Evolutionary conservation across 805 yeast genomes (phyloP), one percentile per base, ranked within the genome.

Genomic region (Kodamaea restingae): DNA sequence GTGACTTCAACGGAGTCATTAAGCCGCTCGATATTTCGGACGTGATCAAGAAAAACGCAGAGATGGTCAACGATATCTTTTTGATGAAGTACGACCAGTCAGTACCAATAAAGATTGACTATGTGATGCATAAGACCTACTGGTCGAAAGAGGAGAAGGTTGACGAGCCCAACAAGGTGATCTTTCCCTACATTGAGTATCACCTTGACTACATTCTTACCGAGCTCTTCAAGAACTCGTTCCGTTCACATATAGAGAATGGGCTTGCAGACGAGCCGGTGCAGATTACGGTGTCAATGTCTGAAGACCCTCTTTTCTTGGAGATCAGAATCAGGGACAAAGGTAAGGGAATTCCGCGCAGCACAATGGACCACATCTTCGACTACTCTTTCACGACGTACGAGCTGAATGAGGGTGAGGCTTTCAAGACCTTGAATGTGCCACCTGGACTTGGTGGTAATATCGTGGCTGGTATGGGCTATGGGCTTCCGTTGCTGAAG

Each of bases 381-480:
- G 88, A 85, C 50, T 91, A 87, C 61, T 82, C 96, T 4, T 91
- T 84, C 61, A 75, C 95, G 1, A 87, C 96, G 0, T 88, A 80
- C 43, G 80, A 79, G 35, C 54, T 69, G 0, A 68, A 71, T 15
- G 83, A 78, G 42, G 80, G 78, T 4, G 84, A 76, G 10, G 69
- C 76, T 28, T 75, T 73, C 50, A 74, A 75, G 50, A 79, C 85
- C 0, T 60, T 80, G 40, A 83, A 84, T 50, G 76, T 76, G 20
- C 80, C 84, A 24, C 90, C 88, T 0, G 90, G 88, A 2, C 71
- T 73, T 17, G 82, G 82, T 1, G 83, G 85, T 1, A 75, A 75
- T 50, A 67, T 74, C 7, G 78, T 91, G 25, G 96, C 97, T 0
- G 98, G 98, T 0, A 84, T 93, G 85, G 98, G 98, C 0, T 91